Evolutionary conservation across 2,329 filamentous ascomycete genomes (phyloP).

Genomic region (Xylaria sp.): DNA sequence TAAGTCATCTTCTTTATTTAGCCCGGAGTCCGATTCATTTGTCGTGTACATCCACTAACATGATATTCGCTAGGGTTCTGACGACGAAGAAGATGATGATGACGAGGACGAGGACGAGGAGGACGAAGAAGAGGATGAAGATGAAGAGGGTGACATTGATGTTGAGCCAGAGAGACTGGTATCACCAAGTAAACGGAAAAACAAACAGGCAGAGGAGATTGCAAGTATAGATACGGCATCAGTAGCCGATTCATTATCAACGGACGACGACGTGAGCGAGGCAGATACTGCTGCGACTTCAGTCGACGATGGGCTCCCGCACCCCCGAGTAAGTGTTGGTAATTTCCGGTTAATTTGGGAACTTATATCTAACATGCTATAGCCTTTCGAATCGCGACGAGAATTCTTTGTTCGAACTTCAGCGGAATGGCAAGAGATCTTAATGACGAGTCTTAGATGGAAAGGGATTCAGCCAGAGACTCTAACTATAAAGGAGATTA

Average conservation of each 20-base stretch:
- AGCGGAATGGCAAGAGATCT: conserved; percentile 88
- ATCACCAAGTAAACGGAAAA: conserved; percentile 68
- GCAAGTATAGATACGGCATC: conserved; percentile 55
- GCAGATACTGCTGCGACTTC: conserved; percentile 59
- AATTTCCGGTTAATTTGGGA: neutral
- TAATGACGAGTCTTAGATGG: conserved; percentile 79
- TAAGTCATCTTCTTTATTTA: conserved; percentile 57
- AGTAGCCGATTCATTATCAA: conserved; percentile 46
- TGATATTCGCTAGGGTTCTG: conserved; percentile 61
- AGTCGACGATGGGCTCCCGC: conserved; percentile 79
- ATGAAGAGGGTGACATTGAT: conserved; percentile 67
- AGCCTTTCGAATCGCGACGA: conserved; percentile 88
- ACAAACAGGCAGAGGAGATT: conserved; percentile 60
- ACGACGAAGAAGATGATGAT: conserved; percentile 59
- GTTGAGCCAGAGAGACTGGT: conserved; percentile 57
- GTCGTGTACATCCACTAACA: conserved; percentile 37
- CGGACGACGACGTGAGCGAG: conserved; percentile 61
- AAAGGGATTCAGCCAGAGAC: conserved; percentile 74
- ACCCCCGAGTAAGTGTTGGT: conserved; percentile 65
- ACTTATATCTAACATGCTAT: conserved; percentile 48
- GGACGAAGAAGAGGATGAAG: conserved; percentile 67
- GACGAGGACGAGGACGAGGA: conserved; percentile 60
- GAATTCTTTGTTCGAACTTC: conserved; percentile 93
- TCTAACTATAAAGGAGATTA: conserved; percentile 87
- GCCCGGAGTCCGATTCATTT: neutral